These are phyloP conservation scores for Zea luxurians DNA, from an alignment of 176 grass and related monocot genomes.

Conservation along the genomic window DNA sequence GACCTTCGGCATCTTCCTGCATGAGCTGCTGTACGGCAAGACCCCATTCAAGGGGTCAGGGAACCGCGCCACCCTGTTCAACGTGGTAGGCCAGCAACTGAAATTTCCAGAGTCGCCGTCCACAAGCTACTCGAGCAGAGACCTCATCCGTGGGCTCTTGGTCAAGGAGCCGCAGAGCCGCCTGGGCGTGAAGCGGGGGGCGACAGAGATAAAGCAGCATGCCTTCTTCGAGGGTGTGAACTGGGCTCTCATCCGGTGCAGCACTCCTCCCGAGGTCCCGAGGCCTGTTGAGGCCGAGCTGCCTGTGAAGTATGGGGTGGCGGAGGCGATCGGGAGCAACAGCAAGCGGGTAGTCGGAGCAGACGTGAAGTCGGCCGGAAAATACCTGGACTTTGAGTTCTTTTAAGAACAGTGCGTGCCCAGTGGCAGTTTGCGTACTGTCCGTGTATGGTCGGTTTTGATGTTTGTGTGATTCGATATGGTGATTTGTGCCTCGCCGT, in stretches of 20 bases:
- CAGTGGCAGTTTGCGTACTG: conserved; percentile 26
- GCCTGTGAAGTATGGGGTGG: conserved; percentile 56
- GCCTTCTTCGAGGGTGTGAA: conserved; percentile 91
- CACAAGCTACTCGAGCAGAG: conserved; percentile 70
- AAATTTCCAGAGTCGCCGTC: conserved; percentile 77
- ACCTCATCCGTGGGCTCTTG: conserved; percentile 85
- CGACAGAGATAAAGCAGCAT: conserved; percentile 95
- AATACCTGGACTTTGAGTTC: conserved; percentile 97
- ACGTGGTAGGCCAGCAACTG: conserved; percentile 85
- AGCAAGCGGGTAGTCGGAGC: conserved; percentile 63
- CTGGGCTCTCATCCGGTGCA: conserved; percentile 95
- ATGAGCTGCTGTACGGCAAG: conserved; percentile 80
- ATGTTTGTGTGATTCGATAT: conserved; percentile 37
- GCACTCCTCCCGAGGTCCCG: conserved; percentile 83
- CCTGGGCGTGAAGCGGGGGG: conserved; percentile 80
- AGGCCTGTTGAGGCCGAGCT: conserved; percentile 64
- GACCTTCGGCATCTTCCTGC: conserved; percentile 93
- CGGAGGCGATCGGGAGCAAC: conserved; percentile 48
- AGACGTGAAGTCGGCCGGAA: conserved; percentile 62
- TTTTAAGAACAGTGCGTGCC: conserved; percentile 60
- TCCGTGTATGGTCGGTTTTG: conserved; percentile 41
- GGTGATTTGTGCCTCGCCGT: conserved; percentile 28
- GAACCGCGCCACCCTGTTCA: conserved; percentile 87
- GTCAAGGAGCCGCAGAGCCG: conserved; percentile 92
- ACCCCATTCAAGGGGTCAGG: conserved; percentile 98